Evolutionary conservation across 805 yeast genomes (phyloP), one percentile per base, ranked within the genome.

Genomic region (Metschnikowia koreensis): DNA sequence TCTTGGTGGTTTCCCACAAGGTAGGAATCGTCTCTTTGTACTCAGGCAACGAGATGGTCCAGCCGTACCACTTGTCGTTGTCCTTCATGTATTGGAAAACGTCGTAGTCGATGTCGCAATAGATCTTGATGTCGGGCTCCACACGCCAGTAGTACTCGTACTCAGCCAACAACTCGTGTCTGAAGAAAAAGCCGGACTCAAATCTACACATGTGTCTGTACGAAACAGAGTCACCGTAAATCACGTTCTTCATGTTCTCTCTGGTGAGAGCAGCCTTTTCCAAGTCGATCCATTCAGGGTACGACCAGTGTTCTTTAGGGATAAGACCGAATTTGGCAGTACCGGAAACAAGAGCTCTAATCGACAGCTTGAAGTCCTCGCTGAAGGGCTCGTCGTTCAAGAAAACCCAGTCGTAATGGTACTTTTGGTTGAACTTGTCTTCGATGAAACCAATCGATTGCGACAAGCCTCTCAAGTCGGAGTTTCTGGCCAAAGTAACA

Each of bases 81-180:
- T 83, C 84, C 59, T 89, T 78, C 87, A 93, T 80, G 56, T 85
- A 80, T 61, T 81, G 79, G 74, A 93, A 93, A 12, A 97, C 92
- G 67, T 93, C 99, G 68, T 84, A 86, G 63, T 85, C 83, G 53
- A 91, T 74, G 69, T 91, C 96, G 76, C 97, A 90, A 70, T 76
- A 85, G 61, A 90, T 81, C 68, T 81, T 81, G 66, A 87, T 80
- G 66, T 83, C 88, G 16, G 97, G 97, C 70, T 91, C 97, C 50
- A 91, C 96, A 72, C 97, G 83, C 97, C 97, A 91, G 76, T 91
- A 91, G 79, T 86, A 91, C 55, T 87, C 90, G 68, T 83, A 90
- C n/a, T 88, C 85, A 50, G 75, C 75, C 77, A 91, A 67, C 52
- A 87, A 65, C 41, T 85, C 85, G 66, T 89, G 94, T 70, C 85